Evolutionary conservation across 345 rosid species (phyloP).

Genomic region (Aegle marmelos): DNA sequence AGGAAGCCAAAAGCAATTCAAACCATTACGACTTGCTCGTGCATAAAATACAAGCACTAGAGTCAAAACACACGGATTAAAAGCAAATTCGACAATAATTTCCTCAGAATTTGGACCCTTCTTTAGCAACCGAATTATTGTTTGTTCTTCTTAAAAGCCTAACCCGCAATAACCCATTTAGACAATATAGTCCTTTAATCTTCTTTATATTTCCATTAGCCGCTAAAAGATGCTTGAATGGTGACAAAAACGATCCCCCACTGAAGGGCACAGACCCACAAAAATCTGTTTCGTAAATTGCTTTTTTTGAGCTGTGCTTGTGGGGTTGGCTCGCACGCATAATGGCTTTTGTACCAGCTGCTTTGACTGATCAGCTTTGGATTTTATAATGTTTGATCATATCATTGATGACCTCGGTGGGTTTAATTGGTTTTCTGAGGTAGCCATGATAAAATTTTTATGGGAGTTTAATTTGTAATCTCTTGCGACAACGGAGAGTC

Average conservation of each 20-base stretch:
- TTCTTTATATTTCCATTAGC: neutral
- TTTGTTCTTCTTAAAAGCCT: conserved; percentile 26
- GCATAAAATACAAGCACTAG: neutral
- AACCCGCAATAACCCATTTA: conserved; percentile 4
- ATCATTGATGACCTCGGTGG: neutral
- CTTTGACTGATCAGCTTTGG: neutral
- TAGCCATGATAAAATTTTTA: neutral
- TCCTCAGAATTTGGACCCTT: conserved; percentile 17
- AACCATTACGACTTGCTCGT: neutral
- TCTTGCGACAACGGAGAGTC: neutral
- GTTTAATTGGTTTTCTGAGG: neutral
- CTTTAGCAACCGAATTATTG: conserved; percentile 22
- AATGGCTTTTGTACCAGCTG: neutral
- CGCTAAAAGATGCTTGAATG: conserved; percentile 21
- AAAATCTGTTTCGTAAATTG: neutral
- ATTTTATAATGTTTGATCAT: neutral
- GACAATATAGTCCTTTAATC: neutral
- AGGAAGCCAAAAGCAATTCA: neutral
- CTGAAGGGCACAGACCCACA: conserved; percentile 12
- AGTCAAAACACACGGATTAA: conserved; percentile 1
- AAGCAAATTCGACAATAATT: conserved; percentile 13
- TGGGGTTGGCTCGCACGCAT: neutral
- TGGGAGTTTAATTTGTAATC: neutral
- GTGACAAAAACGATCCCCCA: conserved; percentile 22
- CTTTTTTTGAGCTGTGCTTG: neutral